phyloP scores from a whole-genome alignment of 768 basidiomycete genomes.

The Russula sp. region DNA sequence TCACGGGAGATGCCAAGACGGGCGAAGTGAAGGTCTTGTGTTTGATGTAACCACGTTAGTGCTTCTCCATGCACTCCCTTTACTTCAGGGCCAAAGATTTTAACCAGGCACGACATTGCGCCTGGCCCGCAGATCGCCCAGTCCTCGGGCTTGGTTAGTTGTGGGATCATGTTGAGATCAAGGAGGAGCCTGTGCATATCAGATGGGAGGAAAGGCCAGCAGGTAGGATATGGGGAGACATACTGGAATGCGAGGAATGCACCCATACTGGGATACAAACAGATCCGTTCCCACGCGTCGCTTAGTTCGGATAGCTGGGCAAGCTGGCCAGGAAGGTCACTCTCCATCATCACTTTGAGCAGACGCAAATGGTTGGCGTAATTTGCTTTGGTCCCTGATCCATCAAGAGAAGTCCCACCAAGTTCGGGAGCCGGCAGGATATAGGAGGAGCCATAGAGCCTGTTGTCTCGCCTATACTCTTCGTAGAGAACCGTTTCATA shows the following conservation, averaged over 20 bases:
- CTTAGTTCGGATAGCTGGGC: conserved; percentile 44
- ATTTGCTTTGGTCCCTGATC: conserved; percentile 26
- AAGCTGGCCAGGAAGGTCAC: conserved; percentile 43
- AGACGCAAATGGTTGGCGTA: conserved; percentile 59
- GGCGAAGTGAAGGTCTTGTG: conserved; percentile 53
- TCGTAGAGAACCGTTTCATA: conserved; percentile 48
- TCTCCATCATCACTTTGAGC: conserved; percentile 41
- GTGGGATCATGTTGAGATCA: conserved; percentile 33
- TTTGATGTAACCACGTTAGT: conserved; percentile 55
- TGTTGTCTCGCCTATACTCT: conserved; percentile 31
- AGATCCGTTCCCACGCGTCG: conserved; percentile 50
- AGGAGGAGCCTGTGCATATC: conserved; percentile 28
- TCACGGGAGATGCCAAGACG: conserved; percentile 38
- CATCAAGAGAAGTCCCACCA: conserved; percentile 28
- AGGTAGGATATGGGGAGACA: background rate
- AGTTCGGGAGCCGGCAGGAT: conserved; percentile 62
- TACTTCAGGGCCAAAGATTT: conserved; percentile 49
- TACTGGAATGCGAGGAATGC: conserved; percentile 64
- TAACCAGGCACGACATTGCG: conserved; percentile 53
- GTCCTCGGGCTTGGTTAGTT: conserved; percentile 52
- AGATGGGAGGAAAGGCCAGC: background rate
- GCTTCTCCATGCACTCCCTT: conserved; percentile 46
- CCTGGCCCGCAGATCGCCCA: conserved; percentile 68
- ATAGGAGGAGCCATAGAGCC: conserved; percentile 67
- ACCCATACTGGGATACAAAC: conserved; percentile 66